phyloP scores from a whole-genome alignment of 306 rosid species.

The Prinsepia uniflora region DNA sequence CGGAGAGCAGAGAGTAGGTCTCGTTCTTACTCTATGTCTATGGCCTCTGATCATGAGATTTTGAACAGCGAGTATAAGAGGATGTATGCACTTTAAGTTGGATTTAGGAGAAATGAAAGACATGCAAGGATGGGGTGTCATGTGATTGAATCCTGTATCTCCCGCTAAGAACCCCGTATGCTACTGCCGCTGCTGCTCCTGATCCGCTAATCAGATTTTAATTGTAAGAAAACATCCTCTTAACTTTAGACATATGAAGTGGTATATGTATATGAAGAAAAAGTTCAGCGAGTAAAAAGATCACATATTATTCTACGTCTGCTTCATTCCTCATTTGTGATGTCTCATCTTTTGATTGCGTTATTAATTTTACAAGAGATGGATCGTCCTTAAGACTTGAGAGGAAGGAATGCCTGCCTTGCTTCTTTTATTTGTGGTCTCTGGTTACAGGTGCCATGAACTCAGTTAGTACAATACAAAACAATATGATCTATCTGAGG shows the following conservation, averaged over 20 bases:
- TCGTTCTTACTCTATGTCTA: conserved; percentile 66
- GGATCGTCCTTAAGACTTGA: neutral
- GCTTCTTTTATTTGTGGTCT: neutral
- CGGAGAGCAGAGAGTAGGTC: conserved; percentile 51
- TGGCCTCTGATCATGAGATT: conserved; percentile 75
- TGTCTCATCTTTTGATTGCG: neutral
- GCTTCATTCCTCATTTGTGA: neutral
- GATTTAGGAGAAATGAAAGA: conserved; percentile 5
- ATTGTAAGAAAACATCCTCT: neutral
- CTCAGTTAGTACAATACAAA: neutral
- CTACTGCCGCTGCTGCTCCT: neutral
- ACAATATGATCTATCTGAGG: too few relatives aligned
- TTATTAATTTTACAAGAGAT: neutral
- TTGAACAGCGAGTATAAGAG: conserved; percentile 79
- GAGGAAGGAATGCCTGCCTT: neutral
- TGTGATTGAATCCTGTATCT: neutral
- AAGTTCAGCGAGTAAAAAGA: conserved; percentile 1
- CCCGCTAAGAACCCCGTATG: neutral
- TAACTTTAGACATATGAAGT: neutral
- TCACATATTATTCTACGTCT: neutral
- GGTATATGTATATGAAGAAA: neutral
- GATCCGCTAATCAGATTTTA: conserved; percentile 4
- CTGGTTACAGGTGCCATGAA: neutral
- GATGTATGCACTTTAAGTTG: conserved; percentile 80
- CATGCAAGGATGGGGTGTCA: neutral